Evolutionary conservation across 116 monocot genomes (phyloP).

Genomic region (Papilionanthe hybrid): DNA sequence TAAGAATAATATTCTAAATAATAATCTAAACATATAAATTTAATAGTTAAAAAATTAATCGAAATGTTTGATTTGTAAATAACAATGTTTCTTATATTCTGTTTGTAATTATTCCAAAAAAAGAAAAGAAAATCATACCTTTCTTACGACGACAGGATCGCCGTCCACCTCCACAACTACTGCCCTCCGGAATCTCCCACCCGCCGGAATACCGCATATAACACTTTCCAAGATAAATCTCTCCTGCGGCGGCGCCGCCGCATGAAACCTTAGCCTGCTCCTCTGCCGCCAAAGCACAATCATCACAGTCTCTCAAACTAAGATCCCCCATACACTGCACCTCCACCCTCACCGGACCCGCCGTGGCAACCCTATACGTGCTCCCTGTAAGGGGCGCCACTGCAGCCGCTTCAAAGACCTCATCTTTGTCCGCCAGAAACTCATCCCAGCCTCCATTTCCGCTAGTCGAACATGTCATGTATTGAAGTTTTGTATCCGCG

Average conservation of each 20-base stretch:
- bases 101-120: no score
- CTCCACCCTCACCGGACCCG: constrained; percentile 50
- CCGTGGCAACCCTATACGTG: constrained; percentile 36
- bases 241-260: constrained; percentile 46
- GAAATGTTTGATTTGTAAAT: no score
- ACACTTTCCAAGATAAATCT: constrained; percentile 83
- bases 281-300: constrained; percentile 51
- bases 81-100: no score
- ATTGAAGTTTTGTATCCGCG: constrained; percentile 23
- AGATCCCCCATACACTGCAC: constrained; percentile 89
- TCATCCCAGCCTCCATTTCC: constrained; percentile 6
- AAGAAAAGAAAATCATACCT: not conserved
- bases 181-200: not conserved
- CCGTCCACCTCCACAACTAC: not conserved
- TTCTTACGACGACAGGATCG: not conserved
- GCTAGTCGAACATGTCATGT: constrained; percentile 21
- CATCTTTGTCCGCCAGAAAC: constrained; percentile 19
- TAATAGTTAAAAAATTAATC: no score
- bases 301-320: constrained; percentile 43
- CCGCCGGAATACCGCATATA: constrained; percentile 42
- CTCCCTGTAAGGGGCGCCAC: constrained; percentile 19
- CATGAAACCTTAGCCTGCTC: constrained; percentile 41
- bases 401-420: constrained; percentile 14
- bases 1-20: no score
- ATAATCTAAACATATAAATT: no score